phyloP scores from a whole-genome alignment of 2,329 filamentous ascomycete genomes.

The Pezizomycotina sp. region DNA sequence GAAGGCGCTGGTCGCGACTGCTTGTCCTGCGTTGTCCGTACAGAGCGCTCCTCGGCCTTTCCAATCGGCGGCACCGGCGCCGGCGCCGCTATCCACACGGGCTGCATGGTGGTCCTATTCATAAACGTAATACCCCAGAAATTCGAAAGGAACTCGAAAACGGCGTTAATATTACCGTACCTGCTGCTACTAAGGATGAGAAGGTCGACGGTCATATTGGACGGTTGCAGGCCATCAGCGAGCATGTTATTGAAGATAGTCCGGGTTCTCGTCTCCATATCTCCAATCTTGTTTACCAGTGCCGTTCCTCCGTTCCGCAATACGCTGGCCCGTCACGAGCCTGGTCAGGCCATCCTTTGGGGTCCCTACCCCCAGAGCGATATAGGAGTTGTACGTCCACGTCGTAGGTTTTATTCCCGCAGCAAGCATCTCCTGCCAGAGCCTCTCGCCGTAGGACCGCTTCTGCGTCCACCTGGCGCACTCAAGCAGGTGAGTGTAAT shows the following conservation, averaged over 20 bases:
- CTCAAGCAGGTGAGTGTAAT: conserved; percentile 18
- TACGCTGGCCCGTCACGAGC: too few species aligned
- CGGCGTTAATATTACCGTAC: conserved; percentile 8
- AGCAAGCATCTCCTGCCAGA: conserved; percentile 12
- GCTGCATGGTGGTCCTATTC: too few species aligned
- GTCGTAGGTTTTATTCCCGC: conserved; percentile 13
- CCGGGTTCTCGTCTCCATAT: too few species aligned
- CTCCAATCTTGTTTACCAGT: too few species aligned
- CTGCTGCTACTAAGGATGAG: conserved; percentile 8
- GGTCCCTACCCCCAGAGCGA: conserved; percentile 12
- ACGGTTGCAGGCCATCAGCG: conserved; percentile 10
- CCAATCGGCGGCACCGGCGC: too few species aligned
- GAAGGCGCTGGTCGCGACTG: too few species aligned
- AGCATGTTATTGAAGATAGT: too few species aligned
- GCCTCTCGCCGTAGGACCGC: conserved; percentile 1
- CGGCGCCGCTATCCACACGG: too few species aligned
- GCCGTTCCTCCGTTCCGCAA: conserved; percentile 6
- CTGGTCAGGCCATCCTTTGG: conserved; percentile 11
- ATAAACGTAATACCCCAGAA: conserved; percentile 13
- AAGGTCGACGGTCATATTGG: conserved; percentile 16
- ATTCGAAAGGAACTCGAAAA: conserved; percentile 9
- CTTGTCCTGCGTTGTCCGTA: too few species aligned
- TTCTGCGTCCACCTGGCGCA: conserved; percentile 13
- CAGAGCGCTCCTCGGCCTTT: too few species aligned
- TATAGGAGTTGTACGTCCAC: conserved; percentile 17